phyloP scores from a whole-genome alignment of 179 eudicot species.

The Camellia oleifera region DNA sequence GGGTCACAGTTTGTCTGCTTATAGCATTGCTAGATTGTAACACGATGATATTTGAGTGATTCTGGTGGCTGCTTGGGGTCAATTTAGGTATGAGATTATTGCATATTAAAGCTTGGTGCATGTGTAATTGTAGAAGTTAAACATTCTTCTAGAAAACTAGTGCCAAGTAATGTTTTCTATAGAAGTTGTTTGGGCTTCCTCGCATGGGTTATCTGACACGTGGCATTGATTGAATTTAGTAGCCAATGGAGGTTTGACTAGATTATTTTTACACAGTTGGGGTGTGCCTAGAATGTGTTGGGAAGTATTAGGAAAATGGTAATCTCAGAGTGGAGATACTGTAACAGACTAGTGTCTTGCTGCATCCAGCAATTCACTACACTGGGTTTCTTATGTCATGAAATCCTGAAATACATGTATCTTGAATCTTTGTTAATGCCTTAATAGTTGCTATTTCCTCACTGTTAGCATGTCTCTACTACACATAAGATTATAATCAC shows the following conservation, averaged over 20 bases:
- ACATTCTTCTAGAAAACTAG: no score
- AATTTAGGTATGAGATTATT: no score
- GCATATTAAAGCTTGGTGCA: no score
- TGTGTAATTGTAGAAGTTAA: no score
- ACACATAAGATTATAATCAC: neutral
- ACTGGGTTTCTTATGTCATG: neutral
- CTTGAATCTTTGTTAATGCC: neutral
- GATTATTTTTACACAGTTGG: neutral
- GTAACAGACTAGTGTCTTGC: neutral
- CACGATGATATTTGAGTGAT: no score
- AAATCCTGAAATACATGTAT: neutral
- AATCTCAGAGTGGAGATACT: constrained; percentile 1
- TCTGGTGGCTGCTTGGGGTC: no score
- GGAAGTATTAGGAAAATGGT: neutral
- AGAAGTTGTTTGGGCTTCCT: no score
- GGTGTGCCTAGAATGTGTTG: neutral
- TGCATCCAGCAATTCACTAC: neutral
- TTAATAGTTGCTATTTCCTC: neutral
- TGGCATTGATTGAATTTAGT: no score
- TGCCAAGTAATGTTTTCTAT: no score
- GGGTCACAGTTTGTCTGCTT: neutral
- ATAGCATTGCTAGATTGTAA: no score
- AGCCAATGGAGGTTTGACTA: neutral
- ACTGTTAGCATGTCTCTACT: neutral
- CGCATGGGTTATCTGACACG: no score